phyloP scores from a whole-genome alignment of 2,329 filamentous ascomycete species.

The Aspergillus sp. region DNA sequence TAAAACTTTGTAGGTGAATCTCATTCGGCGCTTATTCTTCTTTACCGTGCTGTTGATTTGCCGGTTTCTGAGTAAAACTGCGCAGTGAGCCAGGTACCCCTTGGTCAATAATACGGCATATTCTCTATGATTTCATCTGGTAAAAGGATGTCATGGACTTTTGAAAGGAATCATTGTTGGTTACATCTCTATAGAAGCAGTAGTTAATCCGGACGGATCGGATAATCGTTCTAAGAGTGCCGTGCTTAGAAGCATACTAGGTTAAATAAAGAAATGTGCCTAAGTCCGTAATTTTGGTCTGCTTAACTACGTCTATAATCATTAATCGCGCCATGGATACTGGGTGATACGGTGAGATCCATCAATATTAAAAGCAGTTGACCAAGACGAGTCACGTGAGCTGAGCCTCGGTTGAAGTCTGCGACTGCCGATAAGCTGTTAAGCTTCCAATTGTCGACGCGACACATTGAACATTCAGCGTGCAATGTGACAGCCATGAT shows the following conservation, averaged over 20 bases:
- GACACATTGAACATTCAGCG: not conserved
- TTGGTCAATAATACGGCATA: not conserved
- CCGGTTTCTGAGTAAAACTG: constrained; percentile 33
- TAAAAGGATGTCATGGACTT: not conserved
- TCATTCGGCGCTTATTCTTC: constrained; percentile 51
- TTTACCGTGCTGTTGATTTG: constrained; percentile 52
- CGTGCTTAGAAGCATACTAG: not conserved
- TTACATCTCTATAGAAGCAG: not conserved
- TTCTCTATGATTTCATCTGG: not conserved
- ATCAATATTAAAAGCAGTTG: not conserved
- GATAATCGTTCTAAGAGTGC: too few species aligned
- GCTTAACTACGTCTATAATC: too few species aligned
- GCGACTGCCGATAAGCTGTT: not conserved
- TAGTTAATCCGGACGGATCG: not conserved
- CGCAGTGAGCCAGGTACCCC: not conserved
- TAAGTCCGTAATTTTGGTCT: too few species aligned
- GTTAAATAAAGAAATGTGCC: too few species aligned
- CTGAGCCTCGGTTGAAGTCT: not conserved
- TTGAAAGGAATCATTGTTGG: not conserved
- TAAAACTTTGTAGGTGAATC: constrained; percentile 44
- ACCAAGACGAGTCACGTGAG: not conserved
- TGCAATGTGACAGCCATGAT: constrained; percentile 31
- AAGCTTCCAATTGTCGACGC: not conserved
- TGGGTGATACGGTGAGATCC: too few species aligned
- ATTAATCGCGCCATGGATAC: too few species aligned